These are phyloP conservation scores for Delitschia confertaspora DNA, from an alignment of 495 filamentous ascomycete genomes.

Conservation along the genomic window DNA sequence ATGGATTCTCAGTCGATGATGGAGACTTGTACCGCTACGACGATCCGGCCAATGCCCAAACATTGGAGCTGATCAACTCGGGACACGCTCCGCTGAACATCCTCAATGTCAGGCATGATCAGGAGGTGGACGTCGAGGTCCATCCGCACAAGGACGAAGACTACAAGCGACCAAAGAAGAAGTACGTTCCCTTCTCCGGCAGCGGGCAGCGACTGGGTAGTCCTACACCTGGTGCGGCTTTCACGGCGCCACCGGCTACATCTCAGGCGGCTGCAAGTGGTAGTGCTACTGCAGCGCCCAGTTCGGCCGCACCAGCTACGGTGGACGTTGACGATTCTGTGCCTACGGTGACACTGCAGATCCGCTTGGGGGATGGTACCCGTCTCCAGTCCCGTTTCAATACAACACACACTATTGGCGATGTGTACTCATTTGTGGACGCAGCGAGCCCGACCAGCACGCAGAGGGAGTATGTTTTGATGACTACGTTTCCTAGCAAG, in stretches of 20 bases:
- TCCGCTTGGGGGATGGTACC: slow-evolving; percentile 85
- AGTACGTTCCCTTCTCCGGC: slow-evolving; percentile 80
- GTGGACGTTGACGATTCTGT: slow-evolving; percentile 62
- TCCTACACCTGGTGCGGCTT: slow-evolving; percentile 59
- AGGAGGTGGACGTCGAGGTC: slow-evolving; percentile 85
- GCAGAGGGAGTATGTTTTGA: slow-evolving; percentile 63
- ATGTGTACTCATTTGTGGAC: slow-evolving; percentile 79
- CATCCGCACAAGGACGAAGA: slow-evolving; percentile 72
- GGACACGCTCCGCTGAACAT: slow-evolving; percentile 81
- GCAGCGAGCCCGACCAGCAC: slow-evolving; percentile 52
- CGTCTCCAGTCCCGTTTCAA: slow-evolving; percentile 84
- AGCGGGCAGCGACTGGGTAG: slow-evolving; percentile 82
- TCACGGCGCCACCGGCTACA: slow-evolving; percentile 33
- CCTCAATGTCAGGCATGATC: slow-evolving; percentile 76
- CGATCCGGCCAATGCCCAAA: slow-evolving; percentile 74
- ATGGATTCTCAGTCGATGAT: slow-evolving; percentile 94
- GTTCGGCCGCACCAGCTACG: slow-evolving; percentile 28
- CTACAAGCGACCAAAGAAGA: slow-evolving; percentile 70
- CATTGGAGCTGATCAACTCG: slow-evolving; percentile 73
- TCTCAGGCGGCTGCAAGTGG: slow-evolving; percentile 26
- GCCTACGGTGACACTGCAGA: slow-evolving; percentile 70
- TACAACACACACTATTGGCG: slow-evolving; percentile 78
- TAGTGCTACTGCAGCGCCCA: slow-evolving; percentile 35
- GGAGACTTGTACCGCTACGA: slow-evolving; percentile 83
- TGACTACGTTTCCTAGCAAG: slow-evolving; percentile 94